Conservation (phyloP, 768 basidiomycete species). For the Tylopilus subfusipes region DNA sequence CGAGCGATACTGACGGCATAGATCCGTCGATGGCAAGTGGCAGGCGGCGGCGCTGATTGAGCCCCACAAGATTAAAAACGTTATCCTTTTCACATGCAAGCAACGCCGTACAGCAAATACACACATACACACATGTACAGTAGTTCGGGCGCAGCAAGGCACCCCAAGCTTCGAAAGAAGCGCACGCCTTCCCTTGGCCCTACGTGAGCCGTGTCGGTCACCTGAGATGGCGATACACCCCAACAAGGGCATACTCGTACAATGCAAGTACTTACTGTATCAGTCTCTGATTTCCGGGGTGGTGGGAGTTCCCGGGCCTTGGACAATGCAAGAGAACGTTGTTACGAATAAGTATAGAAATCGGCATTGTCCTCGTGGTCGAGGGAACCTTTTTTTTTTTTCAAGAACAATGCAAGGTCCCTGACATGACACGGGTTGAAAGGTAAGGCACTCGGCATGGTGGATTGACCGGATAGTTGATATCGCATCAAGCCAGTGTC, state of each 20-base stretch:
- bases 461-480: background rate
- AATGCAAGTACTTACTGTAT: too few relatives aligned
- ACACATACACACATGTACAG: too few relatives aligned
- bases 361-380: background rate
- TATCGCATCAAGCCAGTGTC: background rate
- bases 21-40: background rate
- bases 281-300: background rate
- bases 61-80: too few relatives aligned
- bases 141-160: too few relatives aligned
- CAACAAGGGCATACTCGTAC: slow-evolving; percentile 1
- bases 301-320: background rate
- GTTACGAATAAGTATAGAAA: background rate
- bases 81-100: too few relatives aligned
- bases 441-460: background rate
- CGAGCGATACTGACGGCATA: background rate
- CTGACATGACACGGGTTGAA: background rate
- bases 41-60: background rate
- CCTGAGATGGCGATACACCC: background rate
- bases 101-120: too few relatives aligned
- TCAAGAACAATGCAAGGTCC: background rate
- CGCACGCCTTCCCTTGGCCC: background rate
- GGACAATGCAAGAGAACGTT: background rate
- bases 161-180: background rate
- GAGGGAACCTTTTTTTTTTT: background rate
- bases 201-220: background rate